Percentiles rank a stretch among this genome's conserved stretches.
Conservation (phyloP, 2,329 filamentous ascomycete genomes). For the Fusarium caatingaense region DNA sequence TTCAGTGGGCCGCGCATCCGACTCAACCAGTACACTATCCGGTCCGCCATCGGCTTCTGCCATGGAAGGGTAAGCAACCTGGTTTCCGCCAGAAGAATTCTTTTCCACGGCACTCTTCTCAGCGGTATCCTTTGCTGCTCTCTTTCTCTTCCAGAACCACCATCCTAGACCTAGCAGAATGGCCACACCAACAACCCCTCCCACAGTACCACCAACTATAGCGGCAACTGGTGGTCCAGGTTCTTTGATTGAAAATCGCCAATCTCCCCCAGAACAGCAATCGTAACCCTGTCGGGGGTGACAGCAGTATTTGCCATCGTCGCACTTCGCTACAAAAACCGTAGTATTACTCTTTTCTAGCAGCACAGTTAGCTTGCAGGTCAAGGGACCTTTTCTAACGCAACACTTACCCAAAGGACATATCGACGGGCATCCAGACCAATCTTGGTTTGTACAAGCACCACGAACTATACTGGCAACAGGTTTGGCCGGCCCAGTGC, state of each 20-base stretch:
- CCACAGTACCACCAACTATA: not conserved
- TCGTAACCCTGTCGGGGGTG: no score
- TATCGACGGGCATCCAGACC: not conserved
- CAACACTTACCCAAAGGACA: not conserved
- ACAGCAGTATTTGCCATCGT: not conserved
- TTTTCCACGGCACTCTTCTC: not conserved
- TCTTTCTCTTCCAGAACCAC: not conserved
- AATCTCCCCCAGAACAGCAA: no score
- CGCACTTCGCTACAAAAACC: not conserved
- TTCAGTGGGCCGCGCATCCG: not conserved
- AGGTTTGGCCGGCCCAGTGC: no score
- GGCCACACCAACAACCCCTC: not conserved
- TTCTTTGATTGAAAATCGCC: no score
- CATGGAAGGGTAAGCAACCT: accelerated
- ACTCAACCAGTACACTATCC: not conserved
- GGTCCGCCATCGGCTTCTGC: not conserved
- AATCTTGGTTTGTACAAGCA: not conserved
- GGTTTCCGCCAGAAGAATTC: accelerated
- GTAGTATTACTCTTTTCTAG: no score
- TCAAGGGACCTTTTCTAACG: no score
- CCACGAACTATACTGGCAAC: not conserved
- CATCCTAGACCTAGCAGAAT: not conserved
- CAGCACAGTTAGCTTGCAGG: no score
- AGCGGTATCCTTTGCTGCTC: not conserved
- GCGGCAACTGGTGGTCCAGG: not conserved